These are phyloP conservation scores for Pseudoturritis turrita DNA, from an alignment of 345 rosid species.

Conservation along the genomic window DNA sequence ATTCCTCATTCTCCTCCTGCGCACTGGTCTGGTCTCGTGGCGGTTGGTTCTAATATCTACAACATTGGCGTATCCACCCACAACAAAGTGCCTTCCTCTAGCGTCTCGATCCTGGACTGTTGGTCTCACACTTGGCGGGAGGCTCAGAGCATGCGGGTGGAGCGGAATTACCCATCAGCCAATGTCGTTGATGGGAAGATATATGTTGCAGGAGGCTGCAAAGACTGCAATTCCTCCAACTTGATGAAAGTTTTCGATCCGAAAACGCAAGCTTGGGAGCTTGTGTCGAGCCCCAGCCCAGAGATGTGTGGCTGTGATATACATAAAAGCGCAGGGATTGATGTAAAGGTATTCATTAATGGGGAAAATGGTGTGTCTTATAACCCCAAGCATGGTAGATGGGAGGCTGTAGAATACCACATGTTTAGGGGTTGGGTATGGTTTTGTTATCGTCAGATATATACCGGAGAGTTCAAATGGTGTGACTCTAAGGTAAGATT, in stretches of 20 bases:
- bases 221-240: no score
- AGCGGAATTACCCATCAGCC: not conserved
- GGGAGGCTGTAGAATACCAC: no score
- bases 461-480: not conserved
- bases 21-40: no score
- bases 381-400: not conserved
- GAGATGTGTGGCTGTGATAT: no score
- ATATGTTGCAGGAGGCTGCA: not conserved
- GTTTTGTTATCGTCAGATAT: not conserved
- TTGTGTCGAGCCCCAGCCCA: no score
- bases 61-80: slow-evolving; percentile 54
- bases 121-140: slow-evolving; percentile 44
- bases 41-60: slow-evolving; percentile 38
- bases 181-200: not conserved
- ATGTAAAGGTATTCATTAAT: no score
- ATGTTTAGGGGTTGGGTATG: not conserved
- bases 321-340: no score
- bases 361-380: not conserved
- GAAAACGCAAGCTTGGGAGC: no score
- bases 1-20: slow-evolving; percentile 25
- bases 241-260: no score
- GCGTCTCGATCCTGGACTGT: slow-evolving; percentile 60
- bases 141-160: not conserved
- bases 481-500: not conserved
- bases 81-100: slow-evolving; percentile 43